phyloP scores from a whole-genome alignment of 495 filamentous ascomycete genomes.

The Penicillium lagena region DNA sequence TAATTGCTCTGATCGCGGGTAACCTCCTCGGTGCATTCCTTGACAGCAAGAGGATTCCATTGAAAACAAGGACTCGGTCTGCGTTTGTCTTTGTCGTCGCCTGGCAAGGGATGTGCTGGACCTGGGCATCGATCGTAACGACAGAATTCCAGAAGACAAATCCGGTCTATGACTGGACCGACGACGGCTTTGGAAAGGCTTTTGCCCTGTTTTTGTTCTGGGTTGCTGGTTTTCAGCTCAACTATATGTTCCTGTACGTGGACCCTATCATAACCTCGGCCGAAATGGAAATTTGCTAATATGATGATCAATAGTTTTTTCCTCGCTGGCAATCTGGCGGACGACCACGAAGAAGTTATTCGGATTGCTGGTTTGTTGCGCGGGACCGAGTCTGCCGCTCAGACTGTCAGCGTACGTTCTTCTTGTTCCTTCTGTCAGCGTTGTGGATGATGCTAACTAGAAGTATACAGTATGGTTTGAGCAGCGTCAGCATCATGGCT shows the following conservation, averaged over 20 bases:
- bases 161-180: constrained; percentile 52
- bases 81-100: constrained; percentile 39
- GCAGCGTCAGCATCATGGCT: constrained; percentile 50
- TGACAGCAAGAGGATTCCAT: constrained; percentile 39
- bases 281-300: constrained; percentile 3
- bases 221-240: constrained; percentile 54
- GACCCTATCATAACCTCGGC: not conserved
- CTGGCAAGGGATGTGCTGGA: constrained; percentile 55
- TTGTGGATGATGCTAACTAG: constrained; percentile 1
- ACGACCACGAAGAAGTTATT: constrained; percentile 49
- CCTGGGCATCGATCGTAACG: constrained; percentile 52
- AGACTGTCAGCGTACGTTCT: constrained; percentile 46
- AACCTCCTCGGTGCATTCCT: constrained; percentile 52
- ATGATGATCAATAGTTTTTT: constrained; percentile 43
- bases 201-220: constrained; percentile 55
- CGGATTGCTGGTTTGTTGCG: constrained; percentile 54
- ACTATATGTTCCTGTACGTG: constrained; percentile 55
- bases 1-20: constrained; percentile 50
- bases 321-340: constrained; percentile 51
- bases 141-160: constrained; percentile 43
- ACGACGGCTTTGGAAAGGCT: constrained; percentile 47
- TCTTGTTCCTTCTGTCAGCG: not conserved
- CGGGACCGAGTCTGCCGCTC: constrained; percentile 56
- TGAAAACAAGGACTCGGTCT: constrained; percentile 41
- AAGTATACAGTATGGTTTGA: constrained; percentile 44